Base-by-base conservation (phyloP, 2,329 filamentous ascomycete genomes). In the Pseudomassariella vexata region DNA sequence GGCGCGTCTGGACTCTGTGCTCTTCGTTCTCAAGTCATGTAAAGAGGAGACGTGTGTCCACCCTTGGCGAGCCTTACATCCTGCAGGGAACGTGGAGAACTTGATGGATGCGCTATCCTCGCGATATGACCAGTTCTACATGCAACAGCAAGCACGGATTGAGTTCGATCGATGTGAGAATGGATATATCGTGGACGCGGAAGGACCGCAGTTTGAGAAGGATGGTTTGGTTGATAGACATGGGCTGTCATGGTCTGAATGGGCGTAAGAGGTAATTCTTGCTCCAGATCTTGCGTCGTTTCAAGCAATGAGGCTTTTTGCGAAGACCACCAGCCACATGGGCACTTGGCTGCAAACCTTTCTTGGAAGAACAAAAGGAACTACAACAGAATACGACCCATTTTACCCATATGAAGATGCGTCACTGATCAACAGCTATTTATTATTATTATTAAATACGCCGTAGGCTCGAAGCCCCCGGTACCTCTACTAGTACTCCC, bases 21-120 rank as follows among this genome's bases (percentile, higher is more conserved):
- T 79, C 26, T 55, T 81, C 36, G 70, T 79, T 2, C 59, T 77
- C 16, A 81, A 81, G 55, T 72, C 71, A 4, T 81, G 77, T 52
- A 69, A 70, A 44, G 70, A 63, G 5, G 42, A 58, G 9, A 60
- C 63, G 0, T 81, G 77, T 42, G 55, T 65, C 3, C 52, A 66
- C 15, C 77, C 77, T 0, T 81, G 77, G 77, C 54, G 56, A 9
- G 60, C 63, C 2, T 53, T 81, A 2, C 73, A 79, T 41, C 74
- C 75, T 0, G 53, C 52, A 2, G 70, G 69, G 0, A 47, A 63
- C 16, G 75, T 80, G 0, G 47, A 49, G 14, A 71, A 49, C 11
- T 52, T 81, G 2, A 47, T 50, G 1, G 70, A 75, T 30, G 76
- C 76, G 0, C 52, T 80, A 32, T 34, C 55, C 3, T n/a, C 44